A percentile compares a stretch with the other conserved stretches of the same genome.
Evolutionary conservation across 768 basidiomycete genomes (phyloP).

Genomic region (Phylloporus sp.): DNA sequence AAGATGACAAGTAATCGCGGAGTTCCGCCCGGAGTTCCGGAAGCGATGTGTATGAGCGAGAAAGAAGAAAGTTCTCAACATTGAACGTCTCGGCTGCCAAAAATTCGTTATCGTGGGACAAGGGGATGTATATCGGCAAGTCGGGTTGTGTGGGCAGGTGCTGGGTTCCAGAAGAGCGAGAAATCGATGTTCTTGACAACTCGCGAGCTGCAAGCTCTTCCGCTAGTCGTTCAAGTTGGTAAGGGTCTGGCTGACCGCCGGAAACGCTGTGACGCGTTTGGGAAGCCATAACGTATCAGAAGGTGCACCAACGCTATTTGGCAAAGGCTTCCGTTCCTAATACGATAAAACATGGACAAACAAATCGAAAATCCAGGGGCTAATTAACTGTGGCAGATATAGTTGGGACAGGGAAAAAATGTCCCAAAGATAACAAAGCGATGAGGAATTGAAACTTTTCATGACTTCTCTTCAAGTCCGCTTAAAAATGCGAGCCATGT

Average conservation of each 20-base stretch:
- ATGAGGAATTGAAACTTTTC: background rate
- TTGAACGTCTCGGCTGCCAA: conserved; percentile 67
- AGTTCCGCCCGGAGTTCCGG: conserved; percentile 86
- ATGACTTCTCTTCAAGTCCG: conserved; percentile 59
- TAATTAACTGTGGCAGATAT: too few species aligned
- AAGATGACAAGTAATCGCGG: conserved; percentile 70
- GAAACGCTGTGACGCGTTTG: conserved; percentile 13
- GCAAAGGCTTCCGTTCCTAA: conserved; percentile 24
- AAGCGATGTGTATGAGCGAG: conserved; percentile 77
- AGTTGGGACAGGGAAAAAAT: too few species aligned
- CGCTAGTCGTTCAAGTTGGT: conserved; percentile 64
- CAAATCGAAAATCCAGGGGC: too few species aligned
- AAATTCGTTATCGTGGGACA: conserved; percentile 76
- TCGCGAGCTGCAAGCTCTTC: conserved; percentile 65
- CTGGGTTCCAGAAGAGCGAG: conserved; percentile 7
- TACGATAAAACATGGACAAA: conserved; percentile 16
- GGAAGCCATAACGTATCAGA: conserved; percentile 12
- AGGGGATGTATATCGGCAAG: conserved; percentile 61
- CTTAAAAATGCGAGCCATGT: conserved; percentile 85
- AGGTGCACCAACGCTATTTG: conserved; percentile 12
- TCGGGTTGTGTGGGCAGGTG: conserved; percentile 31
- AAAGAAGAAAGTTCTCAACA: conserved; percentile 84
- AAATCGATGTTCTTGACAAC: conserved; percentile 20
- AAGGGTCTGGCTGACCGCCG: conserved; percentile 43
- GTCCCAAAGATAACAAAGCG: too few species aligned